Conservation (phyloP, 352 stramenopile species). For the Elongisporangium prolatum region DNA sequence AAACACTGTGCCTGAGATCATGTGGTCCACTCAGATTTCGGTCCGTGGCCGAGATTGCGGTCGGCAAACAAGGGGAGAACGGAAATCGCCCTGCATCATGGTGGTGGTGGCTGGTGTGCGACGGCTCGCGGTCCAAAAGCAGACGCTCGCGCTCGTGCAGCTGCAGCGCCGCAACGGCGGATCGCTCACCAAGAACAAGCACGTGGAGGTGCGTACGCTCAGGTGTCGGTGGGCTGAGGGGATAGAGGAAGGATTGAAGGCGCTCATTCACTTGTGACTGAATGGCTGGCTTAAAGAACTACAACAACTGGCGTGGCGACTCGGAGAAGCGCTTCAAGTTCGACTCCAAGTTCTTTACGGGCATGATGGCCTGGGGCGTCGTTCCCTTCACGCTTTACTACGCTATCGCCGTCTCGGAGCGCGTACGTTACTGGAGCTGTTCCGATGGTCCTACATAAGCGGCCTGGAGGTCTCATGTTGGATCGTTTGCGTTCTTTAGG, state of each 20-base stretch:
- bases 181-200: constrained; percentile 79
- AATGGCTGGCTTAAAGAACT: no score
- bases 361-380: constrained; percentile 44
- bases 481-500: constrained; percentile 13
- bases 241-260: no score
- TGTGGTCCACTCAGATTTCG: neutral
- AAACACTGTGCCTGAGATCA: no score
- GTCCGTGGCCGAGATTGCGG: neutral
- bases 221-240: no score
- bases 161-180: constrained; percentile 69
- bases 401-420: constrained; percentile 43
- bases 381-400: constrained; percentile 65
- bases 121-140: constrained; percentile 32
- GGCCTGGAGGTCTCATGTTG: neutral
- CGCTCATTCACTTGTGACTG: no score
- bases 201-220: constrained; percentile 71
- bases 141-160: constrained; percentile 40
- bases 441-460: neutral
- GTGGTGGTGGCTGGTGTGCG: constrained; percentile 53
- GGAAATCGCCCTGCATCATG: constrained; percentile 4
- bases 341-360: constrained; percentile 57
- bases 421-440: constrained; percentile 36
- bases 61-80: neutral
- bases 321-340: constrained; percentile 83
- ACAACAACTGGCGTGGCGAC: constrained; percentile 84